A percentile compares a stretch with the other conserved stretches of the same genome.
Conservation (phyloP, 176 grass and related monocot genomes). For the Musa beccarii region DNA sequence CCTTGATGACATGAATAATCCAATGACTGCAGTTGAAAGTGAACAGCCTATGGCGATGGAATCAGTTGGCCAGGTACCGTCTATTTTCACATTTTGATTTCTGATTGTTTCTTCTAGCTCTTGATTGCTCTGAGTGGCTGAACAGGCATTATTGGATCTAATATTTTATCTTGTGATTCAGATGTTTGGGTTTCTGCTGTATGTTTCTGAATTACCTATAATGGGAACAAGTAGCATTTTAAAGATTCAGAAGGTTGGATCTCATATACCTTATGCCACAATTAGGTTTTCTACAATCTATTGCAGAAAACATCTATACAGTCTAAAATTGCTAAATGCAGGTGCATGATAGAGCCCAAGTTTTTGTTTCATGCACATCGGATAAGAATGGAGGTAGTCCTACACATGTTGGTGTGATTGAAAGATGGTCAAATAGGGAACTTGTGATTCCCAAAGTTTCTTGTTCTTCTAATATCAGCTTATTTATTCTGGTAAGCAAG, state of each 20-base stretch:
- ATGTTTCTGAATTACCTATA: constrained; percentile 51
- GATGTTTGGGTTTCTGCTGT: constrained; percentile 94
- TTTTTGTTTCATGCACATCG: constrained; percentile 67
- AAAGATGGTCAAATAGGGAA: constrained; percentile 78
- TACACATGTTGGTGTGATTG: constrained; percentile 57
- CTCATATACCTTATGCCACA: neutral
- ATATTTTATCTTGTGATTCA: constrained; percentile 39
- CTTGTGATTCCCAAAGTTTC: constrained; percentile 53
- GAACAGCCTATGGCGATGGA: constrained; percentile 91
- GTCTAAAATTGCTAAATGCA: constrained; percentile 21
- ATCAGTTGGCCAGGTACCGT: constrained; percentile 55
- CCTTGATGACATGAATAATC: constrained; percentile 41
- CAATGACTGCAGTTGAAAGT: constrained; percentile 42
- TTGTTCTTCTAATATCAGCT: constrained; percentile 53
- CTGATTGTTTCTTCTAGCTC: neutral
- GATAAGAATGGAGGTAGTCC: constrained; percentile 30
- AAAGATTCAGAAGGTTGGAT: constrained; percentile 66
- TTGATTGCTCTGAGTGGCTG: neutral
- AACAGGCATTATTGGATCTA: neutral
- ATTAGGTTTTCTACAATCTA: neutral
- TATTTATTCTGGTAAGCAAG: constrained; percentile 77
- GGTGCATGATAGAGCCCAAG: constrained; percentile 96
- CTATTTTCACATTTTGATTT: neutral
- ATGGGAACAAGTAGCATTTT: constrained; percentile 42
- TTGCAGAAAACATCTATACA: neutral